Evolutionary conservation across 371 early-diverging fungal genomes (phyloP).

Genomic region (Circinella umbellata): DNA sequence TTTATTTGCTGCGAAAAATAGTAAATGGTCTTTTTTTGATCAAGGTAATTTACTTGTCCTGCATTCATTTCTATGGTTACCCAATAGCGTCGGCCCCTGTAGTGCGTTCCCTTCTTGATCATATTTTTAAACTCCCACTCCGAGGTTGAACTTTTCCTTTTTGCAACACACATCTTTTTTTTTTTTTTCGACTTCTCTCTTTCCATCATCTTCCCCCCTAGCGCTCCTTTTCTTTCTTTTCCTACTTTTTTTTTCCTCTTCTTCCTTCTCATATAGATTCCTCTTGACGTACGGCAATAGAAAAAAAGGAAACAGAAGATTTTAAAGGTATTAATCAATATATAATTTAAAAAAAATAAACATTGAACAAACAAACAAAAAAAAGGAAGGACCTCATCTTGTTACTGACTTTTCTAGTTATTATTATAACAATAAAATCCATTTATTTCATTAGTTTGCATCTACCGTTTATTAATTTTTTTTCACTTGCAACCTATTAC

Average conservation of each 20-base stretch:
- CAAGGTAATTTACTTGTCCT: constrained; percentile 10
- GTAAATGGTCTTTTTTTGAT: neutral
- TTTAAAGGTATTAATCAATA: constrained; percentile 11
- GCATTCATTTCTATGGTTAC: constrained; percentile 17
- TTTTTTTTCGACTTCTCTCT: constrained; percentile 8
- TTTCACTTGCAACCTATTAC: neutral
- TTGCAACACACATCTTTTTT: constrained; percentile 11
- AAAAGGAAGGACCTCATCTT: neutral
- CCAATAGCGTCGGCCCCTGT: constrained; percentile 21
- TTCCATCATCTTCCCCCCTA: constrained; percentile 12
- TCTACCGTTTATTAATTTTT: neutral
- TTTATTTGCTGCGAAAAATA: constrained; percentile 5
- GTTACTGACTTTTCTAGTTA: constrained; percentile 3
- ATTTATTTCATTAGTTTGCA: neutral
- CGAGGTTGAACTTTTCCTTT: constrained; percentile 14
- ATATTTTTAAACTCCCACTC: constrained; percentile 23
- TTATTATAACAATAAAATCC: neutral
- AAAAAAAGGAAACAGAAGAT: constrained; percentile 5
- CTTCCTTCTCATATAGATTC: neutral
- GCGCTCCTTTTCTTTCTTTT: constrained; percentile 25
- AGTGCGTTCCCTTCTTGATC: constrained; percentile 14
- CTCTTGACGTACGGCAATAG: constrained; percentile 10
- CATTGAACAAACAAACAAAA: neutral
- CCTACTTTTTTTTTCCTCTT: constrained; percentile 9
- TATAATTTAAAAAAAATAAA: neutral